These are phyloP conservation scores for Solanum microdontum DNA, from an alignment of 257 asterid genomes.

Conservation along the genomic window DNA sequence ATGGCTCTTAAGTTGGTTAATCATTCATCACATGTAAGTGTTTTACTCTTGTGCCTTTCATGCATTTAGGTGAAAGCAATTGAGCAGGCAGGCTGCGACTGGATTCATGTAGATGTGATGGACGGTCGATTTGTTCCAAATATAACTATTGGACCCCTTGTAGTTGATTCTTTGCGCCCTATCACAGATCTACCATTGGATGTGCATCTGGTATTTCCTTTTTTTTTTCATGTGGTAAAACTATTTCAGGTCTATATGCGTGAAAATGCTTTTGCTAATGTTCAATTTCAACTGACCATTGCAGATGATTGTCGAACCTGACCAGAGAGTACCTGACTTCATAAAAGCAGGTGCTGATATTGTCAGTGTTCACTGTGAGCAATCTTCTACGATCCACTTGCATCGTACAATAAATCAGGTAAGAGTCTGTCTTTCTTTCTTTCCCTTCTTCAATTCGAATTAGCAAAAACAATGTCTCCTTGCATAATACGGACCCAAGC, in stretches of 20 bases:
- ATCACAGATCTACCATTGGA: constrained; percentile 96
- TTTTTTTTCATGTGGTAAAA: constrained; percentile 3
- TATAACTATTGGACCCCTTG: constrained; percentile 92
- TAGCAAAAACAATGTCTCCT: neutral
- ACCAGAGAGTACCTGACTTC: constrained; percentile 94
- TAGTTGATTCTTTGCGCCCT: constrained; percentile 91
- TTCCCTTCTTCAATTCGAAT: neutral
- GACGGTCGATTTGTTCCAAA: constrained; percentile 98
- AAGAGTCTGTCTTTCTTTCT: constrained; percentile 10
- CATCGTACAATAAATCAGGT: constrained; percentile 90
- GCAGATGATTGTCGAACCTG: constrained; percentile 99
- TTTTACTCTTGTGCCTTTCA: constrained; percentile 5
- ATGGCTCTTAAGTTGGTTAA: neutral
- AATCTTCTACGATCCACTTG: constrained; percentile 93
- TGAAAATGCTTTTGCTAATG: constrained; percentile 14
- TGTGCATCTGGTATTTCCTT: constrained; percentile 77
- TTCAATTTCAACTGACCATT: constrained; percentile 9
- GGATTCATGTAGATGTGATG: constrained; percentile 99
- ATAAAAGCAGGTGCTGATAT: constrained; percentile 99
- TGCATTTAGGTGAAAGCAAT: constrained; percentile 82
- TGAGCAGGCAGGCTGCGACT: constrained; percentile 96
- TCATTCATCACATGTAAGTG: neutral
- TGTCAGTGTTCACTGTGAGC: constrained; percentile 94
- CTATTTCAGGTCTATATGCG: constrained; percentile 1
- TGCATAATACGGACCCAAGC: neutral